Evolutionary conservation across 495 filamentous ascomycete species (phyloP).

Genomic region (Penicilliopsis zonata): DNA sequence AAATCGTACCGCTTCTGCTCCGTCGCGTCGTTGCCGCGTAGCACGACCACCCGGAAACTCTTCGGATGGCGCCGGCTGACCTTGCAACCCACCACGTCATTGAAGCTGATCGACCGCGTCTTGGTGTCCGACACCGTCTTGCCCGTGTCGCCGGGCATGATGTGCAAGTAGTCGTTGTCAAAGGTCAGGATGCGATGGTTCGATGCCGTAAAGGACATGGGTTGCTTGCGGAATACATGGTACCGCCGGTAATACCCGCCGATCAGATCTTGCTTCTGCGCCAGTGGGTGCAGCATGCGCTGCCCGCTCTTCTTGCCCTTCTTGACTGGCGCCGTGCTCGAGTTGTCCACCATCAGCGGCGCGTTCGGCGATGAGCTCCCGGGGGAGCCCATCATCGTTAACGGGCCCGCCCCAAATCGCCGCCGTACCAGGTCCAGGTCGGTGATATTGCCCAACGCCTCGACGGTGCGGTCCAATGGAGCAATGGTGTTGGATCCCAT

Average conservation of each 20-base stretch:
- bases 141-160: conserved; percentile 61
- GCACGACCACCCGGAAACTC: conserved; percentile 80
- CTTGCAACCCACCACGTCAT: conserved; percentile 86
- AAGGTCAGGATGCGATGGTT: conserved; percentile 77
- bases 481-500: conserved; percentile 74
- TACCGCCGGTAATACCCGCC: conserved; percentile 70
- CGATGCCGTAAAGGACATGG: conserved; percentile 82
- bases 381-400: conserved; percentile 66
- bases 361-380: conserved; percentile 73
- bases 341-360: conserved; percentile 44
- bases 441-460: conserved; percentile 69
- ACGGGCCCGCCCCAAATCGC: conserved; percentile 72
- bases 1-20: conserved; percentile 96
- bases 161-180: conserved; percentile 92
- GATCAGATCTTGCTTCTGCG: conserved; percentile 66
- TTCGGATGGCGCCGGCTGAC: conserved; percentile 82
- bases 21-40: conserved; percentile 49
- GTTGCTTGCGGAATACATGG: conserved; percentile 83
- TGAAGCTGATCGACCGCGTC: conserved; percentile 84
- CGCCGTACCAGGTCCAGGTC: conserved; percentile 81
- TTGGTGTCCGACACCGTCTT: conserved; percentile 51
- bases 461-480: conserved; percentile 75
- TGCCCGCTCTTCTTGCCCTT: conserved; percentile 56
- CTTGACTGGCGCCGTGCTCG: conserved; percentile 30
- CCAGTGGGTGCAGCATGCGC: conserved; percentile 59